phyloP scores from a whole-genome alignment of 179 eudicot genomes.

The Nepenthes alata region DNA sequence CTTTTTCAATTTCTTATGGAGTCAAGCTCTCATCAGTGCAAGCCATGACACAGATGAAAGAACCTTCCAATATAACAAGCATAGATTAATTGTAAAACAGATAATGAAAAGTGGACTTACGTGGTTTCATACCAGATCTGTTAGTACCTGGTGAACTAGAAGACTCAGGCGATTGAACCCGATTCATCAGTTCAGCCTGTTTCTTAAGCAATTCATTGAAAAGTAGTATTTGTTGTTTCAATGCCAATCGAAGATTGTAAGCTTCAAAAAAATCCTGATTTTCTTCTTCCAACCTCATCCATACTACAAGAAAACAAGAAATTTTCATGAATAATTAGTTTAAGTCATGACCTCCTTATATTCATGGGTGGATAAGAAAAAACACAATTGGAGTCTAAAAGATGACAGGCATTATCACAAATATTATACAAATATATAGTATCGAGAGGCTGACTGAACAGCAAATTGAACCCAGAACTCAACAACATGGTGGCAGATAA shows the following conservation, averaged over 20 bases:
- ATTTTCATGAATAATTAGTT: background rate
- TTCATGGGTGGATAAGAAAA: background rate
- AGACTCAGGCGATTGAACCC: constrained; percentile 40
- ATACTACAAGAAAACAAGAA: constrained; percentile 42
- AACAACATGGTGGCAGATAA: background rate
- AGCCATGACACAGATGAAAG: too few relatives aligned
- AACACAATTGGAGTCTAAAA: background rate
- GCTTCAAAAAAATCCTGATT: constrained; percentile 85
- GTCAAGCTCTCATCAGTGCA: too few relatives aligned
- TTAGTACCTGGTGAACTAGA: constrained; percentile 43
- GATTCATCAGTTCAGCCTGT: constrained; percentile 60
- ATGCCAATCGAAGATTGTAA: constrained; percentile 57
- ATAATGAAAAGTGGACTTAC: constrained; percentile 28
- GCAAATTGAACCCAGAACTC: background rate
- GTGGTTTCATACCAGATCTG: constrained; percentile 48
- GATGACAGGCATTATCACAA: background rate
- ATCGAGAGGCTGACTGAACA: background rate
- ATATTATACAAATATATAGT: background rate
- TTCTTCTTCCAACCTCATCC: constrained; percentile 91
- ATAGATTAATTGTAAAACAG: background rate
- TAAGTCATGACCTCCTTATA: background rate
- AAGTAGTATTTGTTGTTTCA: constrained; percentile 56
- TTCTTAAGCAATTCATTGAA: constrained; percentile 68
- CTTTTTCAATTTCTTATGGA: too few relatives aligned
- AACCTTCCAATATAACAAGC: background rate